These are phyloP conservation scores for Melastoma malabathricum DNA, from an alignment of 345 rosid species.

Conservation along the genomic window DNA sequence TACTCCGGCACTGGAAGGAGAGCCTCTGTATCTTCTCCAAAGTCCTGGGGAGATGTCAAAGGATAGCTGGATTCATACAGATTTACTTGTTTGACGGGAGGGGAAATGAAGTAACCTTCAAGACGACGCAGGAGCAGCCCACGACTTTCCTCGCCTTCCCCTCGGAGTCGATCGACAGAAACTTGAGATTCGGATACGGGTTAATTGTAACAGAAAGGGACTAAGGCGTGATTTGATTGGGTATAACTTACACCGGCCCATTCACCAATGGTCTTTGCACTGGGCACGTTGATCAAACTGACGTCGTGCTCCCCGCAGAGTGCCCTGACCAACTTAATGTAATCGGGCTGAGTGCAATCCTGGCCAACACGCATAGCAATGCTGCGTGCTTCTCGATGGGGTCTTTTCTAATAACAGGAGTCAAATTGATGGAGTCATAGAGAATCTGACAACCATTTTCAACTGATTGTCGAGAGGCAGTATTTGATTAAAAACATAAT, in stretches of 20 bases:
- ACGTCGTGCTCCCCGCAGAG: slow-evolving; percentile 68
- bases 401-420: too few relatives aligned
- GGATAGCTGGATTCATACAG: background rate
- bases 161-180: slow-evolving; percentile 46
- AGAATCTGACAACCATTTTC: too few relatives aligned
- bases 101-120: slow-evolving; percentile 39
- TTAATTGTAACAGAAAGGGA: background rate
- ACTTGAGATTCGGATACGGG: background rate
- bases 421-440: too few relatives aligned
- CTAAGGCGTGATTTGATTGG: background rate
- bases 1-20: slow-evolving; percentile 35
- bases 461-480: too few relatives aligned
- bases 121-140: slow-evolving; percentile 74
- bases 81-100: too few relatives aligned
- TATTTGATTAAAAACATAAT: too few relatives aligned
- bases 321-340: slow-evolving; percentile 63
- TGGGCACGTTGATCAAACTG: slow-evolving; percentile 51
- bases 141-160: slow-evolving; percentile 85
- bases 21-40: slow-evolving; percentile 46
- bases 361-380: slow-evolving; percentile 66
- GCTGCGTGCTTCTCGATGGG: slow-evolving; percentile 59
- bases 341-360: slow-evolving; percentile 81
- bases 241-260: slow-evolving; percentile 76
- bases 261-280: slow-evolving; percentile 82
- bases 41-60: slow-evolving; percentile 29